Evolutionary conservation across 1,284 basidiomycete genomes (phyloP).

Genomic region (Pisolithus thermaeus): DNA sequence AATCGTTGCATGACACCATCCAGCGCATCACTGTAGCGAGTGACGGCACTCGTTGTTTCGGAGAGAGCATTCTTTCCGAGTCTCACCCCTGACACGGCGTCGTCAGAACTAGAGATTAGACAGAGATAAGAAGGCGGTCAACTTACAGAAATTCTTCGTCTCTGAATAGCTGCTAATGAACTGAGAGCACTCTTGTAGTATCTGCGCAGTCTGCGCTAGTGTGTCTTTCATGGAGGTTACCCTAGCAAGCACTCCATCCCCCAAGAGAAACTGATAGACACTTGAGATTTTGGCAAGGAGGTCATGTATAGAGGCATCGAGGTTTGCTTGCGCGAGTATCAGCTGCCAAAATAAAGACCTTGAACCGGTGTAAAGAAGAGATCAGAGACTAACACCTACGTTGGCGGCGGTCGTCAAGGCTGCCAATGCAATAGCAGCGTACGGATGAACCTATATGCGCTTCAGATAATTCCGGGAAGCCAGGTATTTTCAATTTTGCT

Average conservation of each 20-base stretch:
- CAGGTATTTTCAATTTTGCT: background rate
- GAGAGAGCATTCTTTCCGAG: background rate
- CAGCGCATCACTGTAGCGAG: background rate
- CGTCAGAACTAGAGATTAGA: background rate
- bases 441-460: conserved; percentile 3
- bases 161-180: conserved; percentile 3
- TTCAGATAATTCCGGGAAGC: background rate
- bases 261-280: conserved; percentile 1
- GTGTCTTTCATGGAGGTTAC: background rate
- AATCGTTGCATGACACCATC: conserved; percentile 4
- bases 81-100: conserved; percentile 1
- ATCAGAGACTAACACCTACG: background rate
- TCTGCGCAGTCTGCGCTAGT: background rate
- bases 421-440: conserved; percentile 1
- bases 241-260: background rate
- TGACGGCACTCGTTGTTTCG: background rate
- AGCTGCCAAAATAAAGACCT: background rate
- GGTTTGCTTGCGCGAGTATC: conserved; percentile 3
- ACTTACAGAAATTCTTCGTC: conserved; percentile 4
- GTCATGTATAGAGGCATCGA: background rate
- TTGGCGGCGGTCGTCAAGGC: conserved; percentile 1
- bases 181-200: conserved; percentile 1
- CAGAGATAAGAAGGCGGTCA: background rate
- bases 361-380: too few species aligned
- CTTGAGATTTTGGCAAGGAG: conserved; percentile 2